A percentile compares a stretch with the other conserved stretches of the same genome.
These are phyloP conservation scores for Dioscorea cayenensis DNA, from an alignment of 116 monocot genomes.

Conservation along the genomic window DNA sequence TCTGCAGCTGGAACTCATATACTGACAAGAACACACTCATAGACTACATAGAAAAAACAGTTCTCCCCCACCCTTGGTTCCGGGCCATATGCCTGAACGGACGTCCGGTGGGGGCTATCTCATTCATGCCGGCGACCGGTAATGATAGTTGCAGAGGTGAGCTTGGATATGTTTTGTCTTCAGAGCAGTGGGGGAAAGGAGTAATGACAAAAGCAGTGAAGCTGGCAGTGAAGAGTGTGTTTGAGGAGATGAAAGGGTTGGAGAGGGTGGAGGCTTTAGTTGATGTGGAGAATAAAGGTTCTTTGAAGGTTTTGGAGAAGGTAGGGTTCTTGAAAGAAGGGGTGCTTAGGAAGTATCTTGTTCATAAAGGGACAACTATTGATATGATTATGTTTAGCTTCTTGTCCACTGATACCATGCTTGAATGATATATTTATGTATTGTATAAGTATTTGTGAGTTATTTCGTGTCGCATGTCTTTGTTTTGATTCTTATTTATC, in stretches of 20 bases:
- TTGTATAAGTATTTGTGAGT: no score
- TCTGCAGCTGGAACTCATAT: constrained; percentile 6
- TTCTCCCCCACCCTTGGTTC: constrained; percentile 18
- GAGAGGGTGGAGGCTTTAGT: constrained; percentile 66
- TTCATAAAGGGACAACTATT: constrained; percentile 28
- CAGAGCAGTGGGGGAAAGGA: constrained; percentile 49
- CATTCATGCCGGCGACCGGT: background rate
- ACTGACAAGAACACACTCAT: background rate
- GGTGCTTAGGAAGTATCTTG: constrained; percentile 41
- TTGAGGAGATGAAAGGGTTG: constrained; percentile 38
- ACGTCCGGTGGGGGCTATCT: background rate
- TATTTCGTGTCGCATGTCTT: background rate
- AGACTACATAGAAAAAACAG: background rate
- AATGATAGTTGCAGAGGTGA: constrained; percentile 21
- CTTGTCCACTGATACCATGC: constrained; percentile 18
- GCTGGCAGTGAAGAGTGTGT: constrained; percentile 12
- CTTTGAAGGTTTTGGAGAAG: constrained; percentile 69
- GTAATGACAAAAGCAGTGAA: constrained; percentile 42
- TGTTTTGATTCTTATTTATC: background rate
- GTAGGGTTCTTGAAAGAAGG: constrained; percentile 56
- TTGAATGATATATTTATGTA: background rate
- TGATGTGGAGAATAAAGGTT: constrained; percentile 46
- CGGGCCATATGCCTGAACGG: constrained; percentile 12
- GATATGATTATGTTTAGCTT: constrained; percentile 57
- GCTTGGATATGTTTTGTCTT: constrained; percentile 44